Conservation (phyloP, 257 asterid genomes). For the Solanum lignicaule region DNA sequence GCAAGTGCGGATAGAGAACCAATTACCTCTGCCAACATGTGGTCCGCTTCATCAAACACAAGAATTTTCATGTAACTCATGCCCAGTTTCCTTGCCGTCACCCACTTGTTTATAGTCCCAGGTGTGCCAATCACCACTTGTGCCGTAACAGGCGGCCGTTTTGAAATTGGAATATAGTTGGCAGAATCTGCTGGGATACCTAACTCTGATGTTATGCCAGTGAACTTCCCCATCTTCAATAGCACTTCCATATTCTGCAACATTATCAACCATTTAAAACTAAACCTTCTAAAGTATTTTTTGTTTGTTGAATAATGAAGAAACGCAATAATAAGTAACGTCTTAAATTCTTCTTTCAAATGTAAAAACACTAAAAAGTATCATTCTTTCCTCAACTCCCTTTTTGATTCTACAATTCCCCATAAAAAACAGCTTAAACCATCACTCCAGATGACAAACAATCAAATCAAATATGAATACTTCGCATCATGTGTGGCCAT, state of each 20-base stretch:
- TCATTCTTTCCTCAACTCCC: not conserved
- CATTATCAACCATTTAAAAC: not conserved
- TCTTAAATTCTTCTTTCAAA: not conserved
- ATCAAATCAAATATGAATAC: not conserved
- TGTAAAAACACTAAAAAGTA: not conserved
- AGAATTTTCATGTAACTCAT: constrained; percentile 72
- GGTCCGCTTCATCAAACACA: constrained; percentile 97
- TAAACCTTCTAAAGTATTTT: not conserved
- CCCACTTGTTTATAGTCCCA: constrained; percentile 74
- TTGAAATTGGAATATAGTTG: constrained; percentile 38
- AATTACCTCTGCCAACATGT: constrained; percentile 81
- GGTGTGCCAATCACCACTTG: constrained; percentile 96
- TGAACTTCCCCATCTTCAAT: constrained; percentile 81
- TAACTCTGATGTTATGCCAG: constrained; percentile 67
- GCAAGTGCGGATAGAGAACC: not conserved
- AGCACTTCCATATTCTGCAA: constrained; percentile 89
- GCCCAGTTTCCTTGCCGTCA: constrained; percentile 56
- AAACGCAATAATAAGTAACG: not conserved
- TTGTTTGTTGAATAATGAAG: not conserved
- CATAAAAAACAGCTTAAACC: not conserved
- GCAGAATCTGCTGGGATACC: constrained; percentile 56
- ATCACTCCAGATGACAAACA: not conserved
- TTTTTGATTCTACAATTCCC: not conserved
- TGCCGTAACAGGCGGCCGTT: constrained; percentile 53
- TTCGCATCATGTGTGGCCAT: not conserved